A percentile compares a stretch with the other conserved stretches of the same genome.
These are phyloP conservation scores for Rubroboletus satanas DNA, from an alignment of 768 basidiomycete species.

Conservation along the genomic window DNA sequence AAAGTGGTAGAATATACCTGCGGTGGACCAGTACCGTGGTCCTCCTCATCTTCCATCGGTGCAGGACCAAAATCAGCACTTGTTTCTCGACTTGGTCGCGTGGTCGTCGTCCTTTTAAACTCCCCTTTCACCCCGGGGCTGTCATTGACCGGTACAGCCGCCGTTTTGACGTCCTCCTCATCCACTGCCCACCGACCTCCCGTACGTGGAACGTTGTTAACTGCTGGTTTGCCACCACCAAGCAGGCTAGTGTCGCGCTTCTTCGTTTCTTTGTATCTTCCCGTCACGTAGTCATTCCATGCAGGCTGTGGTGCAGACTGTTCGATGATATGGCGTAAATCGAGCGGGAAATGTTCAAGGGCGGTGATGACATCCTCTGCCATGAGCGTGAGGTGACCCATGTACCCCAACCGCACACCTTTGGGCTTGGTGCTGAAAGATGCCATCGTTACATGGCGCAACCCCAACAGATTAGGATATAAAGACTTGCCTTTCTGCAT, in stretches of 20 bases:
- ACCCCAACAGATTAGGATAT: background rate
- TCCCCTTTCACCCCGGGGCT: constrained; percentile 45
- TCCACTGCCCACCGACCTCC: constrained; percentile 64
- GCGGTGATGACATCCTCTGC: constrained; percentile 92
- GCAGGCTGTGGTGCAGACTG: constrained; percentile 68
- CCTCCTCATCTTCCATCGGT: constrained; percentile 46
- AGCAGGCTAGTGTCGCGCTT: constrained; percentile 72
- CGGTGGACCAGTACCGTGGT: constrained; percentile 41
- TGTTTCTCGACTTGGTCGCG: constrained; percentile 43
- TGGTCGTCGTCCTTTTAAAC: constrained; percentile 48
- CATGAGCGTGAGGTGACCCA: constrained; percentile 95
- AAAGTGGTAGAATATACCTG: constrained; percentile 33
- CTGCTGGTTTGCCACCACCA: constrained; percentile 79
- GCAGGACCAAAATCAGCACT: constrained; percentile 66
- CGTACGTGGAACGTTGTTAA: constrained; percentile 35
- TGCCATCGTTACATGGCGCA: constrained; percentile 4
- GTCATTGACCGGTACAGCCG: constrained; percentile 20
- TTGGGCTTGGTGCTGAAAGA: constrained; percentile 60
- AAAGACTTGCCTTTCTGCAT: constrained; percentile 58
- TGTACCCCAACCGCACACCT: constrained; percentile 83
- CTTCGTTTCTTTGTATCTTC: constrained; percentile 83
- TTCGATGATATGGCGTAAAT: constrained; percentile 62
- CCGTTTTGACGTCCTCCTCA: constrained; percentile 46
- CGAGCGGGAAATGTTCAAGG: constrained; percentile 81
- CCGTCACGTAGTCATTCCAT: constrained; percentile 90